A percentile compares a stretch with the other conserved stretches of the same genome.
Conservation (phyloP, 1,139 yeast genomes). For the Pneumocystis carinii region DNA sequence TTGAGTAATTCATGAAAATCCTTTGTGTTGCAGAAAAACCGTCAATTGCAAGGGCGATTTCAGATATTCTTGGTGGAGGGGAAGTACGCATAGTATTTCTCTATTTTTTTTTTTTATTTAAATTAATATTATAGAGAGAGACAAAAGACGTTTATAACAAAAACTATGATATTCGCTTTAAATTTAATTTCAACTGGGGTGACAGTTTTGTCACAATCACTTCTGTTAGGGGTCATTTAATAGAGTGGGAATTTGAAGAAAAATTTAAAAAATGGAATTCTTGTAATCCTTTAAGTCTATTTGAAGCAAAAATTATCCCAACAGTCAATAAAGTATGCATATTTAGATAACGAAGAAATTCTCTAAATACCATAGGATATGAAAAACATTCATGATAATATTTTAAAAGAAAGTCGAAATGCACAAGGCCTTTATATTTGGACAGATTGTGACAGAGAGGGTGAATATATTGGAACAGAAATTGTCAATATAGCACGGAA, state of each 20-base stretch:
- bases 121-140: slow-evolving; percentile 23
- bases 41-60: slow-evolving; percentile 79
- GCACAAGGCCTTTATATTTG: slow-evolving; percentile 68
- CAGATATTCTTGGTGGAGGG: slow-evolving; percentile 65
- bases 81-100: slow-evolving; percentile 23
- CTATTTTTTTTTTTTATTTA: background rate
- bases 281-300: slow-evolving; percentile 49
- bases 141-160: slow-evolving; percentile 50
- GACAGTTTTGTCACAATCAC: slow-evolving; percentile 77
- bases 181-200: slow-evolving; percentile 50
- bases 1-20: slow-evolving; percentile 38
- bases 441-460: slow-evolving; percentile 99
- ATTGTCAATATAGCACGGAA: slow-evolving; percentile 51
- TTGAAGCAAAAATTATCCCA: slow-evolving; percentile 49
- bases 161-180: slow-evolving; percentile 53
- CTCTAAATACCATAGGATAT: slow-evolving; percentile 20
- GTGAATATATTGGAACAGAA: slow-evolving; percentile 89
- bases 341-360: background rate
- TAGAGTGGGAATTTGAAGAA: slow-evolving; percentile 48
- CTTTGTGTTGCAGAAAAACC: slow-evolving; percentile 97
- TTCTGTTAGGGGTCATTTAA: slow-evolving; percentile 75
- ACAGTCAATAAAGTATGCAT: slow-evolving; percentile 21
- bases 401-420: slow-evolving; percentile 45
- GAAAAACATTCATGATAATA: slow-evolving; percentile 50
- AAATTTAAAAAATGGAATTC: slow-evolving; percentile 41